phyloP scores from a whole-genome alignment of 2,329 filamentous ascomycete genomes.

The Aspergillus fructus region DNA sequence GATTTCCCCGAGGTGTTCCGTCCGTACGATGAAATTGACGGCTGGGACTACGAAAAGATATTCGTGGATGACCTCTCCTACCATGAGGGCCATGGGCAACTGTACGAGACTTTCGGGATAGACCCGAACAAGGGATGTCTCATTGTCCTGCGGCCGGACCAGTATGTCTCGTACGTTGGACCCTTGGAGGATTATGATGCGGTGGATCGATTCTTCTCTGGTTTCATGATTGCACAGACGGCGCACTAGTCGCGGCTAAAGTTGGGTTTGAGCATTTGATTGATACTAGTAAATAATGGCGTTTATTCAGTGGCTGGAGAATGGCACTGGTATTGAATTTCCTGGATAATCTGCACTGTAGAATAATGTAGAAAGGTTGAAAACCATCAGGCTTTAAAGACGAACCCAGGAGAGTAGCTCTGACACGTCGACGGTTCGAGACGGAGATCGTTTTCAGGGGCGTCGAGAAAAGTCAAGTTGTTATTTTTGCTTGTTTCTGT shows the following conservation, averaged over 20 bases:
- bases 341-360: neutral
- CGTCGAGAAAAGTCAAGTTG: neutral
- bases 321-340: no score
- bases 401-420: no score
- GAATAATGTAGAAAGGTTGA: neutral
- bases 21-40: conserved; percentile 8
- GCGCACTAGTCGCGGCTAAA: neutral
- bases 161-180: conserved; percentile 12
- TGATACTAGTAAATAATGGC: neutral
- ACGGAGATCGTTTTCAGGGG: conserved; percentile 20
- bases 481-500: conserved; percentile 5
- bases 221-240: neutral
- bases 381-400: no score
- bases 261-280: neutral
- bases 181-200: conserved; percentile 12
- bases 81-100: conserved; percentile 12
- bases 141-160: conserved; percentile 12
- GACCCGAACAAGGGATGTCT: conserved; percentile 6
- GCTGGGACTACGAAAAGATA: conserved; percentile 19
- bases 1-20: conserved; percentile 10
- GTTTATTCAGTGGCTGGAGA: neutral
- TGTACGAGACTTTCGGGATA: conserved; percentile 9
- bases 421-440: neutral
- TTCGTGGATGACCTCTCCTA: conserved; percentile 16
- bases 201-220: conserved; percentile 9